Conservation (phyloP, 1,284 basidiomycete genomes). For the Austropuccinia psidii region DNA sequence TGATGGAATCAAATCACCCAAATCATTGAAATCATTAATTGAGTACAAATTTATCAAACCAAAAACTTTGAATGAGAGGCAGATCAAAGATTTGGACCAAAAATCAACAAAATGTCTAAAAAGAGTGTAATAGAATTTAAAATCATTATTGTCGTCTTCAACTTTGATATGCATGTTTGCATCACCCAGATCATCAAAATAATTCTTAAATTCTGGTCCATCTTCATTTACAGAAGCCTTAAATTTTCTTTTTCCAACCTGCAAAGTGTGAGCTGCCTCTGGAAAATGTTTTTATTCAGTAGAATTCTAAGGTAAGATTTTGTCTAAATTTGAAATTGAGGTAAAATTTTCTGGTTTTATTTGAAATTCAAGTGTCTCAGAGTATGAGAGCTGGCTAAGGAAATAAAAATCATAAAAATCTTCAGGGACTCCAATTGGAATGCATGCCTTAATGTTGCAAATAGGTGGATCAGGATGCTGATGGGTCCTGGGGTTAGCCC, state of each 20-base stretch:
- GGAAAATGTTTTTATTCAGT: not conserved
- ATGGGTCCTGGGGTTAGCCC: not conserved
- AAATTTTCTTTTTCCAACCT: not conserved
- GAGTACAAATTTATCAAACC: too few relatives aligned
- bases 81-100: too few relatives aligned
- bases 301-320: not conserved
- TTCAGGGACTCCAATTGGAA: slow-evolving; percentile 23
- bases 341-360: not conserved
- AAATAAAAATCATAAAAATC: not conserved
- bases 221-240: not conserved
- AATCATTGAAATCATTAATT: too few relatives aligned
- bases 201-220: not conserved
- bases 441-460: not conserved
- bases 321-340: not conserved
- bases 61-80: too few relatives aligned
- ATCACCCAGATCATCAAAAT: not conserved
- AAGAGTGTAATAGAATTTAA: too few relatives aligned
- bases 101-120: too few relatives aligned
- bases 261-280: not conserved
- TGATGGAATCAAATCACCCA: too few relatives aligned
- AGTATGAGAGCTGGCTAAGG: not conserved
- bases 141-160: slow-evolving; percentile 4
- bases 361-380: not conserved
- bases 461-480: not conserved
- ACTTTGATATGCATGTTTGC: not conserved